These are phyloP conservation scores for Aspergillus neotritici DNA, from an alignment of 2,329 filamentous ascomycete genomes.

Conservation along the genomic window DNA sequence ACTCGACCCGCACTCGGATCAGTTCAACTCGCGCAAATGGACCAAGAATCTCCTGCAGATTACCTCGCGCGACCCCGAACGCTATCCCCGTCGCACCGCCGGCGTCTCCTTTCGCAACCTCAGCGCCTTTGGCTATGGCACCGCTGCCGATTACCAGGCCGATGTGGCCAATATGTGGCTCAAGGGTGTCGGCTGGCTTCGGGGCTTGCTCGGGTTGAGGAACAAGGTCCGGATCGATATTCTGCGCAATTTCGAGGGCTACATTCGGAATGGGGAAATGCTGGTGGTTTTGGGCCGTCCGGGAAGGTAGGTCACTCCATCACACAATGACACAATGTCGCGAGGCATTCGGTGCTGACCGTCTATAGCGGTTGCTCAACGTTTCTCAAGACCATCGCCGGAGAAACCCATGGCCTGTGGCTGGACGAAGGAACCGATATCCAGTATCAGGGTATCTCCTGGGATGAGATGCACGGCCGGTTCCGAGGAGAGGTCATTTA, in stretches of 20 bases:
- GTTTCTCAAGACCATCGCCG: slow-evolving; percentile 75
- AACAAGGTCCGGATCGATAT: slow-evolving; percentile 50
- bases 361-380: slow-evolving; percentile 60
- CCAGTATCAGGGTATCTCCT: slow-evolving; percentile 65
- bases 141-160: slow-evolving; percentile 41
- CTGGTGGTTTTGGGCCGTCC: slow-evolving; percentile 49
- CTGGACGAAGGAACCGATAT: slow-evolving; percentile 66
- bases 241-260: slow-evolving; percentile 57
- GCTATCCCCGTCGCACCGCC: slow-evolving; percentile 29
- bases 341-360: slow-evolving; percentile 2
- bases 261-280: slow-evolving; percentile 53
- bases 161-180: slow-evolving; percentile 41
- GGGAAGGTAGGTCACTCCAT: slow-evolving; percentile 30
- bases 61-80: slow-evolving; percentile 26
- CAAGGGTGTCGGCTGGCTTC: slow-evolving; percentile 27
- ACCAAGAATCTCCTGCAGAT: slow-evolving; percentile 37
- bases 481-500: slow-evolving; percentile 86
- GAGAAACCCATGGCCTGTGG: slow-evolving; percentile 74
- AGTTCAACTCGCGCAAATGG: slow-evolving; percentile 43
- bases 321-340: too few relatives aligned
- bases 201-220: slow-evolving; percentile 24
- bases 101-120: slow-evolving; percentile 43
- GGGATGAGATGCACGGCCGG: slow-evolving; percentile 66
- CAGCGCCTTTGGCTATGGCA: slow-evolving; percentile 41
- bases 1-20: slow-evolving; percentile 38